Percentiles rank a stretch among this genome's conserved stretches.
Evolutionary conservation across 768 basidiomycete species (phyloP).

Genomic region (Boletus sp.): DNA sequence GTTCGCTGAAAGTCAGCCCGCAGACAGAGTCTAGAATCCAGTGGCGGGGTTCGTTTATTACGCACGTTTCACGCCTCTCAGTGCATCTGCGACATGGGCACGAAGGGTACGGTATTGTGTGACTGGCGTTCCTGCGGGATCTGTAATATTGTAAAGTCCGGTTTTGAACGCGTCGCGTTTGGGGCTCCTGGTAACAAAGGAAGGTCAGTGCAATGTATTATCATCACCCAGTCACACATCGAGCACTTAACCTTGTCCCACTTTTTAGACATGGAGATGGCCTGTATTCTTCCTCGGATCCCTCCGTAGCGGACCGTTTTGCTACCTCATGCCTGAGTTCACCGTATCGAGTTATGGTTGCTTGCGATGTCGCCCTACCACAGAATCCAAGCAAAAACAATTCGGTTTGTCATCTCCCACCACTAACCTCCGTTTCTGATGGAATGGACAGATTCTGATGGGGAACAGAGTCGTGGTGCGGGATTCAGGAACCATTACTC

Average conservation of each 20-base stretch:
- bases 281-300: constrained; percentile 60
- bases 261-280: constrained; percentile 54
- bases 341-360: constrained; percentile 64
- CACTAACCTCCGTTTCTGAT: constrained; percentile 25
- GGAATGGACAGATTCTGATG: constrained; percentile 39
- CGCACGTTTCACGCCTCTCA: constrained; percentile 62
- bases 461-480: constrained; percentile 53
- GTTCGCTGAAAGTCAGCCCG: constrained; percentile 1
- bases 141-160: constrained; percentile 55
- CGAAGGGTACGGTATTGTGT: constrained; percentile 49
- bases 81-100: constrained; percentile 67
- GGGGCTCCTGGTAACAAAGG: constrained; percentile 50
- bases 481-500: constrained; percentile 52
- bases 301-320: constrained; percentile 52
- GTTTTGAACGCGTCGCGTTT: constrained; percentile 57
- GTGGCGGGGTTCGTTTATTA: constrained; percentile 41
- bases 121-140: constrained; percentile 63
- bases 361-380: constrained; percentile 51
- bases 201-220: constrained; percentile 38
- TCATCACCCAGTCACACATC: constrained; percentile 1
- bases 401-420: constrained; percentile 24
- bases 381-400: constrained; percentile 21
- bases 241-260: constrained; percentile 1
- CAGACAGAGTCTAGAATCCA: constrained; percentile 34
- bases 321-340: constrained; percentile 67